Base-by-base conservation (phyloP, 768 basidiomycete species). In the Lactarius indigo region DNA sequence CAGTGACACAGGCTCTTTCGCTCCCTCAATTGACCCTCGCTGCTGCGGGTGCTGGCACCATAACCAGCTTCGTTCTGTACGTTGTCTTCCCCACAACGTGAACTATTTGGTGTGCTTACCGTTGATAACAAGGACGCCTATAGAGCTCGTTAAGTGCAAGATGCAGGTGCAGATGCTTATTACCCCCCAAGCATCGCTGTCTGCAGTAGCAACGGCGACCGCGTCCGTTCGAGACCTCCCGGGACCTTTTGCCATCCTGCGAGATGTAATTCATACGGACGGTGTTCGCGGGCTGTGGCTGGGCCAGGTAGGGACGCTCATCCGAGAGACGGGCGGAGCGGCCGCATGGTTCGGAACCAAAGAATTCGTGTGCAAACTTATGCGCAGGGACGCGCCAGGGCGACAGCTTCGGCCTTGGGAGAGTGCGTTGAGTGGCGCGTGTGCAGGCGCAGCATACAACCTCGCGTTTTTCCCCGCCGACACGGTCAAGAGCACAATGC, bases 121-220 rank as follows among this genome's bases (percentile, higher is more conserved):
- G 68, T 56, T 54, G 37, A 26, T 47, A 57, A 30, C 37, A 72
- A 94, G 92, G 33, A 97, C 95, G 0, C 96, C 96, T 1, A 89
- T 98, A 64, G 96, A 97, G 73, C 88, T 97, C 58, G 86, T 98
- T 65, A 97, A 98, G 78, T 97, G 94, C 80, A 93, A 94, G 76
- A 96, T 98, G 94, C 96, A 97, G 76, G 96, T 97, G 2, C 94
- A 96, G 74, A 89, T 93, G 85, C 85, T 96, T 26, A 78, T 82
- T 23, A 66, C 76, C 2, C 64, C 78, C 15, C 37, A 39, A 15
- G 15, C 37, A 4, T 39, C 88, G 28, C 73, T 23, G 28, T 37
- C 35, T 12, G 5, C 35, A 37, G 10, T 13, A 37, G 12, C 35
- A 37, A 37, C 35, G 12, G 35, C 35, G 35, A 37, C 74, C 20